Evolutionary conservation across 768 basidiomycete species (phyloP).

Genomic region (Russula sp.): DNA sequence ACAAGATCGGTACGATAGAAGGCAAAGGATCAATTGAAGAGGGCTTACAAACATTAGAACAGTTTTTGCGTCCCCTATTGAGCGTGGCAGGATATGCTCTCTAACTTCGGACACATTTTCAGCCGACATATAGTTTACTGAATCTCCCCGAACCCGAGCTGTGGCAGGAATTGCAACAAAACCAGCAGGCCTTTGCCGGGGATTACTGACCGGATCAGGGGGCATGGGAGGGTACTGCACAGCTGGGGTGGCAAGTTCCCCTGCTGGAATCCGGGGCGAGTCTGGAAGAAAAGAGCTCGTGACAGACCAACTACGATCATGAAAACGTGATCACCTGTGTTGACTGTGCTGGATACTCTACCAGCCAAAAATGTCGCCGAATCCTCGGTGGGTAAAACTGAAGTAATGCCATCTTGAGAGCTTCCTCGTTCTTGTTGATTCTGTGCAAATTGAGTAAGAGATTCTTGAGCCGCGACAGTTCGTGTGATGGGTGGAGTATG

Average conservation of each 20-base stretch:
- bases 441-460: too few species aligned
- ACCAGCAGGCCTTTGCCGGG: constrained; percentile 12
- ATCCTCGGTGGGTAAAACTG: neutral
- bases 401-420: neutral
- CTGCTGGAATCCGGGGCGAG: constrained; percentile 12
- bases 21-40: too few species aligned
- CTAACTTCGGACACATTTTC: constrained; percentile 1
- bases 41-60: constrained; percentile 28
- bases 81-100: neutral
- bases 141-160: neutral
- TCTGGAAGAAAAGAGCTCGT: constrained; percentile 3
- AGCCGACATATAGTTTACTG: constrained; percentile 8
- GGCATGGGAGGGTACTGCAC: constrained; percentile 6
- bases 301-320: neutral
- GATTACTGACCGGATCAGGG: neutral
- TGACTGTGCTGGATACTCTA: neutral
- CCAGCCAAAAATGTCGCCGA: neutral
- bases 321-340: neutral
- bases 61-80: constrained; percentile 23
- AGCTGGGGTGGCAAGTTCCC: neutral
- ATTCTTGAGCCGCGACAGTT: too few species aligned
- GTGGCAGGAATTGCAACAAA: neutral
- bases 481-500: too few species aligned
- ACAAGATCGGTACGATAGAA: neutral
- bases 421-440: too few species aligned